phyloP scores from a whole-genome alignment of 2,329 filamentous ascomycete genomes.

The Scedosporium minutisporum region DNA sequence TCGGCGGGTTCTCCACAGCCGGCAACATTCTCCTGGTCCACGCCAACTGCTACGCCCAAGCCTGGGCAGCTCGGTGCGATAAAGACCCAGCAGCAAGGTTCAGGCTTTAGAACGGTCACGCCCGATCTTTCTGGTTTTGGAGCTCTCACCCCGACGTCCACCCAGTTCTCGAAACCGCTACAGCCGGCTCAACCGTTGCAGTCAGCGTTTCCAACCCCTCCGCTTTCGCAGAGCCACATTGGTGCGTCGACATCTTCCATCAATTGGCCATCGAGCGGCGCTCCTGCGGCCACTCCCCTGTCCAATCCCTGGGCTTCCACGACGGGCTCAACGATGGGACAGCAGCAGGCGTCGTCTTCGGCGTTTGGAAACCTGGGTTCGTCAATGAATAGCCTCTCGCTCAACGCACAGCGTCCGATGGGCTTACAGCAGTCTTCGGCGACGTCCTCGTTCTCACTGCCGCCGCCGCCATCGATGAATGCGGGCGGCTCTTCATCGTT shows the following conservation, averaged over 20 bases:
- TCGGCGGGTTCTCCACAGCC: conserved; percentile 21
- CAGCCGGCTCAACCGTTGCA: conserved; percentile 29
- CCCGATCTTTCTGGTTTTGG: conserved; percentile 48
- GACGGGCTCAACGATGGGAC: conserved; percentile 15
- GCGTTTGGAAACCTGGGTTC: conserved; percentile 26
- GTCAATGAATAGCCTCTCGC: conserved; percentile 38
- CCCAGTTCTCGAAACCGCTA: conserved; percentile 54
- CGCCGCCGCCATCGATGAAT: conserved; percentile 37
- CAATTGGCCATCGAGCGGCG: conserved; percentile 39
- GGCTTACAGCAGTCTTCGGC: conserved; percentile 20
- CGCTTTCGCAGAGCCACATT: conserved; percentile 12
- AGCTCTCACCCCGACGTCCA: conserved; percentile 46
- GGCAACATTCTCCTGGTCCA: conserved; percentile 55
- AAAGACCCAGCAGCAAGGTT: conserved; percentile 23
- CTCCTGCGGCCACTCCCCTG: conserved; percentile 20
- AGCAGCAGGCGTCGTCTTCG: conserved; percentile 7
- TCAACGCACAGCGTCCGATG: conserved; percentile 30
- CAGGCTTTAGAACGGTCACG: conserved; percentile 45
- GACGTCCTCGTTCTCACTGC: conserved; percentile 40
- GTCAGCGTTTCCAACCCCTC: conserved; percentile 17
- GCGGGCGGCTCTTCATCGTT: conserved; percentile 28
- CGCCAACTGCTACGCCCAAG: conserved; percentile 34
- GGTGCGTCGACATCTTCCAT: conserved; percentile 26
- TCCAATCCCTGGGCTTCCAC: conserved; percentile 40
- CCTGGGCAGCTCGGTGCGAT: conserved; percentile 5